Evolutionary conservation across 2,329 filamentous ascomycete species (phyloP).

Genomic region (Boeremia exigua): DNA sequence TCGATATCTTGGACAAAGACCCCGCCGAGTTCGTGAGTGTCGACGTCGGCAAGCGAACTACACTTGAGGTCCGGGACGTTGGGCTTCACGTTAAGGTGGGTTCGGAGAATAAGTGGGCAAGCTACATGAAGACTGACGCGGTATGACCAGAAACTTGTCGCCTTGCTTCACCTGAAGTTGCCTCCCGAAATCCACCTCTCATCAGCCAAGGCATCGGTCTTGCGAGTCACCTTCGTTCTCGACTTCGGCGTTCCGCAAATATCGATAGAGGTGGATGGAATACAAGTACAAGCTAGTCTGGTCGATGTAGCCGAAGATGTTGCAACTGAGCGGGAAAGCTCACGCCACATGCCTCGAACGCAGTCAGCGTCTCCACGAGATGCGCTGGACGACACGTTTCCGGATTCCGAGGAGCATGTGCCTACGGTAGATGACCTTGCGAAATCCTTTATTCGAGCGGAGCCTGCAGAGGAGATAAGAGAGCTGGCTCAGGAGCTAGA

Average conservation of each 20-base stretch:
- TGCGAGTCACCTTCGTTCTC: constrained; percentile 84
- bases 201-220: constrained; percentile 74
- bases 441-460: constrained; percentile 77
- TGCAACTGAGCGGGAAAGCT: constrained; percentile 8
- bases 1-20: constrained; percentile 88
- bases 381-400: constrained; percentile 25
- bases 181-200: constrained; percentile 74
- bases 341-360: constrained; percentile 8
- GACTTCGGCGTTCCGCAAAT: constrained; percentile 89
- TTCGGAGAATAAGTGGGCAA: constrained; percentile 7
- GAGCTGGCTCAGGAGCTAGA: constrained; percentile 73
- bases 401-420: constrained; percentile 51
- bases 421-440: constrained; percentile 77
- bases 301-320: constrained; percentile 22
- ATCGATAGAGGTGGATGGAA: constrained; percentile 78
- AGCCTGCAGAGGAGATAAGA: constrained; percentile 68
- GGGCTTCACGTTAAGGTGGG: constrained; percentile 77
- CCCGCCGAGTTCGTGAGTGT: constrained; percentile 87
- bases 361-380: constrained; percentile 18
- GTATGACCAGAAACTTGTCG: constrained; percentile 72
- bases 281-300: constrained; percentile 67
- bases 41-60: constrained; percentile 78
- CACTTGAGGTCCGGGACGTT: constrained; percentile 86
- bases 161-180: constrained; percentile 68
- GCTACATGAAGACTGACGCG: background rate